Conservation (phyloP, 2,329 filamentous ascomycete genomes). For the Fusarium sp. region DNA sequence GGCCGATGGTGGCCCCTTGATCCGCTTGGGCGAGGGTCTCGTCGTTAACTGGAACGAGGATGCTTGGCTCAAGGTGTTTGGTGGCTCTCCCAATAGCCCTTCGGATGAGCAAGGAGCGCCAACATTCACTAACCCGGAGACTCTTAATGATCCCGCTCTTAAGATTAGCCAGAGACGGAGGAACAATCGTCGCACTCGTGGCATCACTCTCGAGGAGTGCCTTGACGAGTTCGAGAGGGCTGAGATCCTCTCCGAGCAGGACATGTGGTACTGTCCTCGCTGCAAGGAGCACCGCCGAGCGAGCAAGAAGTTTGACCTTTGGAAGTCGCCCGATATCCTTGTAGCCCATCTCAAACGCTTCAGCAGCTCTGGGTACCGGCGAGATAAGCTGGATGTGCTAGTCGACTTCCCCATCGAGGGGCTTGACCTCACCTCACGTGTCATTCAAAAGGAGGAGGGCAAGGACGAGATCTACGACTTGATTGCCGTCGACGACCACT, state of each 20-base stretch:
- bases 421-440: slow-evolving; percentile 79
- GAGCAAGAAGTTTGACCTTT: slow-evolving; percentile 95
- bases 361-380: slow-evolving; percentile 79
- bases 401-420: slow-evolving; percentile 92
- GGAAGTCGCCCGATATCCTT: slow-evolving; percentile 95
- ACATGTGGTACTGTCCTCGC: slow-evolving; percentile 96
- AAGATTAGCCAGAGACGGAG: slow-evolving; percentile 69
- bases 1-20: slow-evolving; percentile 65
- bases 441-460: slow-evolving; percentile 79
- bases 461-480: slow-evolving; percentile 90
- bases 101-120: slow-evolving; percentile 64
- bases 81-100: slow-evolving; percentile 46
- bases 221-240: slow-evolving; percentile 94
- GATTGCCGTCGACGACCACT: slow-evolving; percentile 96
- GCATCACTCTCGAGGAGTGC: slow-evolving; percentile 87
- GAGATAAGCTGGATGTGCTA: slow-evolving; percentile 89
- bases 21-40: slow-evolving; percentile 83
- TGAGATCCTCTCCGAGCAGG: slow-evolving; percentile 91
- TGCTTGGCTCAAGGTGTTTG: slow-evolving; percentile 75
- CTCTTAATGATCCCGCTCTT: slow-evolving; percentile 69
- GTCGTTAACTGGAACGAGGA: slow-evolving; percentile 83
- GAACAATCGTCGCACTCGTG: slow-evolving; percentile 62
- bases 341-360: slow-evolving; percentile 97
- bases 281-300: slow-evolving; percentile 94
- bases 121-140: slow-evolving; percentile 63